phyloP scores from a whole-genome alignment of 108 stramenopile genomes.

The Pelagomonas calceolata region DNA sequence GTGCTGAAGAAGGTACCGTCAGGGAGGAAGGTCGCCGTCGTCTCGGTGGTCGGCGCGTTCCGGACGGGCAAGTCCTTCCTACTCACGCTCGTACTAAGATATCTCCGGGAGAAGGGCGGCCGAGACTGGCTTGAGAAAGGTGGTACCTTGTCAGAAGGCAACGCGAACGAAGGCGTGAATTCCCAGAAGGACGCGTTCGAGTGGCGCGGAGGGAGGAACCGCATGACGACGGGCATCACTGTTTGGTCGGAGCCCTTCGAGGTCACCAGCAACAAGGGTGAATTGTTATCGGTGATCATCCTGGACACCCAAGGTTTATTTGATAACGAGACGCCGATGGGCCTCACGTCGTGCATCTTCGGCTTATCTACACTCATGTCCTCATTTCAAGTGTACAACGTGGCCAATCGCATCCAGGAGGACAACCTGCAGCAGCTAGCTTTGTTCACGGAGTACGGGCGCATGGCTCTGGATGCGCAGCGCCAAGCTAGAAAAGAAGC shows the following conservation, averaged over 20 bases:
- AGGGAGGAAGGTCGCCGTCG: constrained; percentile 72
- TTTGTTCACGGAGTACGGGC: constrained; percentile 91
- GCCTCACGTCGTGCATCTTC: constrained; percentile 89
- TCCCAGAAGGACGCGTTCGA: constrained; percentile 61
- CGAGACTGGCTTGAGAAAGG: constrained; percentile 36
- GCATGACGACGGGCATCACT: constrained; percentile 98
- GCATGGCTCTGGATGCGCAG: constrained; percentile 68
- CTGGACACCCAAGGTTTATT: constrained; percentile 99
- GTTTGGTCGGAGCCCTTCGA: constrained; percentile 95
- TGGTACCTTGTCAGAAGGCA: neutral
- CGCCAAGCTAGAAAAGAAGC: constrained; percentile 24
- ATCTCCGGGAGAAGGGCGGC: constrained; percentile 36
- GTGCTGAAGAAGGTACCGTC: constrained; percentile 24
- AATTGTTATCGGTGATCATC: constrained; percentile 67
- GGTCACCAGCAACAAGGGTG: constrained; percentile 29
- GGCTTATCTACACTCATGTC: constrained; percentile 82
- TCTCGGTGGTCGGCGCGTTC: constrained; percentile 93
- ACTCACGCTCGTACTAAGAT: constrained; percentile 84
- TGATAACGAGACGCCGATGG: constrained; percentile 93
- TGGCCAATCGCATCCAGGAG: constrained; percentile 92
- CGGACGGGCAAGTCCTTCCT: constrained; percentile 93
- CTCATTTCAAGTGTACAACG: constrained; percentile 93
- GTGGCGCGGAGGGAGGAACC: constrained; percentile 84
- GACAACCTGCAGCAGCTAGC: constrained; percentile 97
- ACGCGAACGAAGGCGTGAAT: constrained; percentile 12